A percentile compares a stretch with the other conserved stretches of the same genome.
These are phyloP conservation scores for Lactarius akahatsu DNA, from an alignment of 768 basidiomycete genomes.

Conservation along the genomic window DNA sequence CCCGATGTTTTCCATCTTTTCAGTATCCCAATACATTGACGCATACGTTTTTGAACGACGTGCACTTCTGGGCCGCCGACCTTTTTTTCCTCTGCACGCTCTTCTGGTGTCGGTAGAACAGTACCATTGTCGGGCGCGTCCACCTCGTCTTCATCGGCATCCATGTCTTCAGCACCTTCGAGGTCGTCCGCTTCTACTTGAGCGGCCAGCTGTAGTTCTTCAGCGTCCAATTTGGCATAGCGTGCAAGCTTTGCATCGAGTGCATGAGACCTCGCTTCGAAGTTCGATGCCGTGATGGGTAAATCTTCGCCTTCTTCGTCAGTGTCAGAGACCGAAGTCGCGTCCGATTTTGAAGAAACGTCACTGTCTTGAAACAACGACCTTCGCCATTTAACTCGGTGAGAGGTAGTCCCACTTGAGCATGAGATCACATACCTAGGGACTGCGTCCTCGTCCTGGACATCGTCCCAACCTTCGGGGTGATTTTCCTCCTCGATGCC, in stretches of 20 bases:
- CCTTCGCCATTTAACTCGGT: constrained; percentile 34
- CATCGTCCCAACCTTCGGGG: constrained; percentile 61
- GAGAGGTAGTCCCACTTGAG: neutral
- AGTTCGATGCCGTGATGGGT: constrained; percentile 72
- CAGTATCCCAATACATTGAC: constrained; percentile 70
- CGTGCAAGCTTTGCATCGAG: constrained; percentile 64
- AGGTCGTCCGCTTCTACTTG: constrained; percentile 32
- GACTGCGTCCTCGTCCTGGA: constrained; percentile 50
- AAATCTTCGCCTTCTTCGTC: constrained; percentile 49
- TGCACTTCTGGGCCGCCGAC: constrained; percentile 70
- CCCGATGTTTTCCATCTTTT: constrained; percentile 69
- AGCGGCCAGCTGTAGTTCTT: constrained; percentile 61
- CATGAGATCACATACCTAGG: constrained; percentile 37
- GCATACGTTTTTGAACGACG: constrained; percentile 75
- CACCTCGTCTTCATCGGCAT: constrained; percentile 38
- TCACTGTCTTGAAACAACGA: constrained; percentile 51
- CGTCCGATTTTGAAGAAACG: constrained; percentile 44
- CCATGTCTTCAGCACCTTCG: constrained; percentile 38
- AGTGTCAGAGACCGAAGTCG: constrained; percentile 42
- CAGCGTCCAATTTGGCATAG: constrained; percentile 67
- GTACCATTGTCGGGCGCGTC: constrained; percentile 51
- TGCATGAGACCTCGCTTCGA: constrained; percentile 77
- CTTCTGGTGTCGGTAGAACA: constrained; percentile 66
- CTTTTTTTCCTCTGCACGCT: constrained; percentile 70
- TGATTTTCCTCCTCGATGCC: constrained; percentile 36